phyloP scores from a whole-genome alignment of 2,329 filamentous ascomycete species.

The Trichophaea hybrida region DNA sequence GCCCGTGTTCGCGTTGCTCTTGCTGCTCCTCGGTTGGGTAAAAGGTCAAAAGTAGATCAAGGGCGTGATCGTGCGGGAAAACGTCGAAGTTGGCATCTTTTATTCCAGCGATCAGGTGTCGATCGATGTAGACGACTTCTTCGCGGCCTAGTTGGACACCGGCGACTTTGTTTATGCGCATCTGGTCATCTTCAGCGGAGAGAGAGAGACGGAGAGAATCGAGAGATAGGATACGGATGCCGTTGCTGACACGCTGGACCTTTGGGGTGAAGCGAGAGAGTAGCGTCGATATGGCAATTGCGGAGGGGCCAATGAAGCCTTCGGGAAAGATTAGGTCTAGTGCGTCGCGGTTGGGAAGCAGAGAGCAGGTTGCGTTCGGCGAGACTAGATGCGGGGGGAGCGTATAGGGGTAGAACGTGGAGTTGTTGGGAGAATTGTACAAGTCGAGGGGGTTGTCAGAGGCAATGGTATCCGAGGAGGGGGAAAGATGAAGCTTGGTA shows the following conservation, averaged over 20 bases:
- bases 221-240: conserved; percentile 46
- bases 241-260: conserved; percentile 44
- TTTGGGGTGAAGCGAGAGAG: conserved; percentile 35
- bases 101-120: conserved; percentile 60
- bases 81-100: conserved; percentile 18
- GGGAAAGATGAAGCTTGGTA: conserved; percentile 66
- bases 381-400: conserved; percentile 63
- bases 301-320: conserved; percentile 6
- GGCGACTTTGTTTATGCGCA: conserved; percentile 62
- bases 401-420: conserved; percentile 88
- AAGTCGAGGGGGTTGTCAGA: conserved; percentile 39
- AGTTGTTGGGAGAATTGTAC: conserved; percentile 53
- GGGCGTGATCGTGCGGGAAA: conserved; percentile 8
- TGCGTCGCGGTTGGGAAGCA: conserved; percentile 54
- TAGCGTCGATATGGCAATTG: conserved; percentile 34
- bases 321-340: conserved; percentile 53
- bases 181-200: background rate
- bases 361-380: conserved; percentile 58
- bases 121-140: conserved; percentile 68
- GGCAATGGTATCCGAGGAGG: conserved; percentile 26
- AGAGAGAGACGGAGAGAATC: conserved; percentile 38
- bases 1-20: background rate
- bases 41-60: conserved; percentile 13
- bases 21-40: background rate
- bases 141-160: conserved; percentile 71